A percentile compares a stretch with the other conserved stretches of the same genome.
Conservation (phyloP, 495 filamentous ascomycete species). For the Aspergillus leporis region DNA sequence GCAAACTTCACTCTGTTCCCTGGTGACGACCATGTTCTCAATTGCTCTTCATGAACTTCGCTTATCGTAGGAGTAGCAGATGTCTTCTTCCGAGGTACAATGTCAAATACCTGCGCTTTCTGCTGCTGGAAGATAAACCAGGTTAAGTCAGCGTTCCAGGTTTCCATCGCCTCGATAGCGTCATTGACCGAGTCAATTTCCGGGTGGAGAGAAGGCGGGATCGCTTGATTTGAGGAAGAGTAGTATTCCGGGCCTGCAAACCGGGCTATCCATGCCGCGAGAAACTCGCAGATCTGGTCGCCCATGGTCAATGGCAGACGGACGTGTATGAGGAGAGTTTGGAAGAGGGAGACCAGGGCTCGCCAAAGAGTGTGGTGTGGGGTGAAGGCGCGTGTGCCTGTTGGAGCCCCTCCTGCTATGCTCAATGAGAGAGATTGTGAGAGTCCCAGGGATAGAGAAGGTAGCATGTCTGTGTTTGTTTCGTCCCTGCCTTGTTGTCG, state of each 20-base stretch:
- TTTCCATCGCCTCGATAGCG: slow-evolving; percentile 43
- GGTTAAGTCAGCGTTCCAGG: slow-evolving; percentile 48
- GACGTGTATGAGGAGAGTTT: slow-evolving; percentile 41
- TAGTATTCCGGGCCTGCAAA: slow-evolving; percentile 42
- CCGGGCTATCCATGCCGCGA: slow-evolving; percentile 39
- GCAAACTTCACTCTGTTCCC: slow-evolving; percentile 31
- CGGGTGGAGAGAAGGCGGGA: not conserved
- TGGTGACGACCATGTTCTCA: slow-evolving; percentile 22
- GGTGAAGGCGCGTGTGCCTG: slow-evolving; percentile 37
- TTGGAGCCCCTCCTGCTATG: slow-evolving; percentile 9
- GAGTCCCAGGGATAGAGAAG: slow-evolving; percentile 4
- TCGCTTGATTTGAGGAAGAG: slow-evolving; percentile 9
- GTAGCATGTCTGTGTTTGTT: not conserved
- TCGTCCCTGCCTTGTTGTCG: slow-evolving; percentile 17
- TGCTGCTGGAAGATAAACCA: slow-evolving; percentile 45
- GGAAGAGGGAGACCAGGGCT: slow-evolving; percentile 38
- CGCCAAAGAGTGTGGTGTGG: slow-evolving; percentile 41
- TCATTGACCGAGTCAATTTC: slow-evolving; percentile 30
- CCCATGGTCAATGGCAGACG: slow-evolving; percentile 38
- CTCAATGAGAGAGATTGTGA: slow-evolving; percentile 28
- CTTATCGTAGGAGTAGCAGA: slow-evolving; percentile 2
- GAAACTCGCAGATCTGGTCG: slow-evolving; percentile 41
- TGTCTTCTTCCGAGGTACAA: slow-evolving; percentile 6
- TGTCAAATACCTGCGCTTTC: slow-evolving; percentile 2
- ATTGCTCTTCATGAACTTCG: slow-evolving; percentile 11